Conservation (phyloP, 176 grass and related monocot genomes). For the Leersia perrieri region DNA sequence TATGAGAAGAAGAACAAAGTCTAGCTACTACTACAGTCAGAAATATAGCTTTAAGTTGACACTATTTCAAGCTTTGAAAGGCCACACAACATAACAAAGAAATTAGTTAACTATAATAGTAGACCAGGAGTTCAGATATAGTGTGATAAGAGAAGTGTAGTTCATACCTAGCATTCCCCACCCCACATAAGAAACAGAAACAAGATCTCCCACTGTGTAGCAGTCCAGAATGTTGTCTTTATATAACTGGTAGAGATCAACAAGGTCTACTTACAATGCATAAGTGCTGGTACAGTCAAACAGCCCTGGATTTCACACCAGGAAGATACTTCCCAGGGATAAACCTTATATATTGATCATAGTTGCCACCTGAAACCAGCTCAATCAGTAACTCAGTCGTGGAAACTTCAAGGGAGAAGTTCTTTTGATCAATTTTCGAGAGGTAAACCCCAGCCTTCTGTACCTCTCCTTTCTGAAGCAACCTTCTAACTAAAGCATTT, state of each 20-base stretch:
- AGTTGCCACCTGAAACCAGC: not conserved
- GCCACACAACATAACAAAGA: no score
- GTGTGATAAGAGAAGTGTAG: no score
- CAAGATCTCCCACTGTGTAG: no score
- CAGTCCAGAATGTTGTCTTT: no score
- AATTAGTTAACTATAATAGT: no score
- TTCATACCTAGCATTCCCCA: no score
- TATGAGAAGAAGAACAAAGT: not conserved
- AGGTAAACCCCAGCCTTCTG: not conserved
- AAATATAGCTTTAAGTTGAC: no score
- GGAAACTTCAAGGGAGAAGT: not conserved
- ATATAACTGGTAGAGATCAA: no score
- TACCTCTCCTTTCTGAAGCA: not conserved
- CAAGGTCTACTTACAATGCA: not conserved
- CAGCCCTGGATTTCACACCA: not conserved
- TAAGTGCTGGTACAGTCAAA: no score
- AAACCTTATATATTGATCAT: not conserved
- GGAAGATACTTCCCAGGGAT: not conserved
- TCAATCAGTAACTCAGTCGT: not conserved
- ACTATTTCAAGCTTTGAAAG: no score
- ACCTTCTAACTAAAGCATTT: conserved; percentile 11
- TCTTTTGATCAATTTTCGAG: not conserved
- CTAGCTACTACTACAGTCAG: not conserved
- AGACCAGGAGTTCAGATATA: no score
- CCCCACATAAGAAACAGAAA: no score